A percentile compares a stretch with the other conserved stretches of the same genome.
Conservation (phyloP, 306 rosid species). For the Malus sylvestris region DNA sequence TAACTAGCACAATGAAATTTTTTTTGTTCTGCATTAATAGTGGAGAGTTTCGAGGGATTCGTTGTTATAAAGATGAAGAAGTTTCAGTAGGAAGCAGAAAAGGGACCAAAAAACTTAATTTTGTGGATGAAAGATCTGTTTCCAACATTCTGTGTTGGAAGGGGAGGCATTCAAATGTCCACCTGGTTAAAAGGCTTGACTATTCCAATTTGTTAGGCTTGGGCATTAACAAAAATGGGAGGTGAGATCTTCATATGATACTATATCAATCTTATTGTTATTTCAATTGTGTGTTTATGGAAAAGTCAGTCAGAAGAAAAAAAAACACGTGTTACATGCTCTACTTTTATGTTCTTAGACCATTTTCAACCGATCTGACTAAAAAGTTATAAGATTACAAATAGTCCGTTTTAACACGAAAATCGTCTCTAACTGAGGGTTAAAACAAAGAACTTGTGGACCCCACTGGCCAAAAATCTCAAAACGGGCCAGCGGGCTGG, state of each 20-base stretch:
- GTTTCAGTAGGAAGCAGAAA: slow-evolving; percentile 40
- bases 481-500: too few relatives aligned
- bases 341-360: neutral
- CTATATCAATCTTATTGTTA: neutral
- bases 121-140: slow-evolving; percentile 56
- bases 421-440: rapidly evolving
- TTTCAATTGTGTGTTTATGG: neutral
- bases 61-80: slow-evolving; percentile 36
- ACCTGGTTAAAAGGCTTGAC: slow-evolving; percentile 61
- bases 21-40: slow-evolving; percentile 20
- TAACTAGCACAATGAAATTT: neutral
- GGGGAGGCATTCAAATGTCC: slow-evolving; percentile 59
- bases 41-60: slow-evolving; percentile 28
- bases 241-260: slow-evolving; percentile 34
- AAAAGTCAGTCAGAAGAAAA: neutral
- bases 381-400: rapidly evolving
- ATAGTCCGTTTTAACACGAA: rapidly evolving
- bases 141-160: slow-evolving; percentile 87
- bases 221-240: slow-evolving; percentile 66
- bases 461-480: too few relatives aligned
- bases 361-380: rapidly evolving
- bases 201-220: slow-evolving; percentile 85
- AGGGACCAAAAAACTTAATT: slow-evolving; percentile 45
- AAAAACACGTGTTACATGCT: neutral
- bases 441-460: too few relatives aligned